phyloP scores from a whole-genome alignment of 2,329 filamentous ascomycete species.

The Ophidiomyces ophidiicola region DNA sequence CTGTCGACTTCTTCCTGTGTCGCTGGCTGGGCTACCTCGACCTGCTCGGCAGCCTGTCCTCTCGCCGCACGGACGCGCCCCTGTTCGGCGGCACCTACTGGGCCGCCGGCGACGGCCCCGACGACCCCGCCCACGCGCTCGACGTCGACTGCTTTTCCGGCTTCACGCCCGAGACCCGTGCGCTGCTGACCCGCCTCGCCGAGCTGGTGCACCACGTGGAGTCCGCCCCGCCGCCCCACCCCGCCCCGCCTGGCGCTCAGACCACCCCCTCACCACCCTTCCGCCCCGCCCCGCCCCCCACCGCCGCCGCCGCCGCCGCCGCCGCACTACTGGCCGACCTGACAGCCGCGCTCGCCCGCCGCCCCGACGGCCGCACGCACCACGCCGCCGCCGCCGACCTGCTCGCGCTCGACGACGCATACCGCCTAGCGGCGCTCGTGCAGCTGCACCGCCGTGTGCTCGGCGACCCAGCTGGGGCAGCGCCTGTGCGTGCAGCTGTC shows the following conservation, averaged over 20 bases:
- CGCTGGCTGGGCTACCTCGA: slow-evolving; percentile 80
- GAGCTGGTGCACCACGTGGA: slow-evolving; percentile 46
- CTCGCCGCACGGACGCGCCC: slow-evolving; percentile 43
- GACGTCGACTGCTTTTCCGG: slow-evolving; percentile 71
- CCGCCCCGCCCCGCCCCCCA: slow-evolving; percentile 33
- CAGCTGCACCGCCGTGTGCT: slow-evolving; percentile 65
- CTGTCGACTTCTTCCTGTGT: slow-evolving; percentile 58
- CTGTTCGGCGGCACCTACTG: slow-evolving; percentile 41
- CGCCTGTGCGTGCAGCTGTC: slow-evolving; percentile 52
- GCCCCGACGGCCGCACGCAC: slow-evolving; percentile 29
- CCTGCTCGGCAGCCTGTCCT: slow-evolving; percentile 59
- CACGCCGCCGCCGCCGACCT: slow-evolving; percentile 36
- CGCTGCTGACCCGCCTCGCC: slow-evolving; percentile 59
- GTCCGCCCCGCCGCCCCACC: background rate
- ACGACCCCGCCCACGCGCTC: slow-evolving; percentile 43
- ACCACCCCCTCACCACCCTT: slow-evolving; percentile 28
- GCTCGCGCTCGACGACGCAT: slow-evolving; percentile 61
- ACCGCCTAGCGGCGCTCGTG: slow-evolving; percentile 65
- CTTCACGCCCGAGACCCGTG: slow-evolving; percentile 60
- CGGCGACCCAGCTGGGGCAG: slow-evolving; percentile 45
- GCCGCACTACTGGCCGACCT: slow-evolving; percentile 50
- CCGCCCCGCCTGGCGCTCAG: slow-evolving; percentile 39
- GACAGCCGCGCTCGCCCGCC: slow-evolving; percentile 38
- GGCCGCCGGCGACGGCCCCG: slow-evolving; percentile 23
- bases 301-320: slow-evolving; percentile 45